A percentile compares a stretch with the other conserved stretches of the same genome.
These are phyloP conservation scores for Calonectria pseudoreteaudii DNA, from an alignment of 2,329 filamentous ascomycete genomes.

Conservation along the genomic window DNA sequence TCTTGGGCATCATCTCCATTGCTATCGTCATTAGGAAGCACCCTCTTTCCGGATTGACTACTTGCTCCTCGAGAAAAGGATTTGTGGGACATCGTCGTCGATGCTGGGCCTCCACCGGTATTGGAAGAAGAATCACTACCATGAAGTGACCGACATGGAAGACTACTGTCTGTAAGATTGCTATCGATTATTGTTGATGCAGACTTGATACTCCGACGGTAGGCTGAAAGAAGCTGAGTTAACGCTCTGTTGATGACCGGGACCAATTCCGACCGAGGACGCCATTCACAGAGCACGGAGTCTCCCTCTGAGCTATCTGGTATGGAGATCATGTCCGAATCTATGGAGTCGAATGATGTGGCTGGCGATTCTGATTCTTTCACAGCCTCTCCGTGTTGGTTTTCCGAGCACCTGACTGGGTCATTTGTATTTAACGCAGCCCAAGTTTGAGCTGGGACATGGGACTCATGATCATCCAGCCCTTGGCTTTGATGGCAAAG, in stretches of 20 bases:
- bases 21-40: neutral
- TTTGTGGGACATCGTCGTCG: neutral
- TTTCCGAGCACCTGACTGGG: neutral
- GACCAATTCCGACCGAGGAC: neutral
- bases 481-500: neutral
- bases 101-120: neutral
- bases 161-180: neutral
- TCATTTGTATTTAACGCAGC: neutral
- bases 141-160: neutral
- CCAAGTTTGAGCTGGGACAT: no score
- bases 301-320: neutral
- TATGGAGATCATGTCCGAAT: neutral
- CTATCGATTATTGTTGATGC: neutral
- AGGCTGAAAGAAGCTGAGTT: neutral
- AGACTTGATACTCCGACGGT: neutral
- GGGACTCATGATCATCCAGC: neutral
- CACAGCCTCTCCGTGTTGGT: neutral
- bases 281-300: neutral
- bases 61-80: neutral
- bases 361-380: neutral
- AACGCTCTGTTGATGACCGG: neutral
- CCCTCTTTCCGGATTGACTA: neutral
- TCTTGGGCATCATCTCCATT: neutral
- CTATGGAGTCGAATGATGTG: neutral
- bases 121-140: neutral